phyloP scores from a whole-genome alignment of 306 rosid species.

The Geum urbanum region DNA sequence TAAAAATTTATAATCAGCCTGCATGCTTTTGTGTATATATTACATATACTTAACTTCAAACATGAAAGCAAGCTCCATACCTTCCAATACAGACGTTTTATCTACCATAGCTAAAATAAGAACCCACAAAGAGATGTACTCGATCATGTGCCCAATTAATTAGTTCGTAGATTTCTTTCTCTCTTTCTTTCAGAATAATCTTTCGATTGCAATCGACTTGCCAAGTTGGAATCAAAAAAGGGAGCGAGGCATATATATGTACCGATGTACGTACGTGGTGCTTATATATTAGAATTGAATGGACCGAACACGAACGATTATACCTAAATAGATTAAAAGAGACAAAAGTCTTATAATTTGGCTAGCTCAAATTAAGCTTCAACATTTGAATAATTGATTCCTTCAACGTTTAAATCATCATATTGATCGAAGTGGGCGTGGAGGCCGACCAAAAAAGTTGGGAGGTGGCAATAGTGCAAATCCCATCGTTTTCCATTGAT shows the following conservation, averaged over 20 bases:
- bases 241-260: too few relatives aligned
- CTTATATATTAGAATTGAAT: too few relatives aligned
- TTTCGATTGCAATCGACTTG: too few relatives aligned
- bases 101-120: constrained; percentile 24
- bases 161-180: too few relatives aligned
- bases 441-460: constrained; percentile 11
- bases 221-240: background rate
- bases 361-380: background rate
- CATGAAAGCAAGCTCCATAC: constrained; percentile 39
- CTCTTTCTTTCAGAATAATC: too few relatives aligned
- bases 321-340: background rate
- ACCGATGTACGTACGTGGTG: too few relatives aligned
- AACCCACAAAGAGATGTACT: too few relatives aligned
- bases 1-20: background rate
- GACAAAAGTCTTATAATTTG: background rate
- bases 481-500: constrained; percentile 1
- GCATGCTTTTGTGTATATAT: background rate
- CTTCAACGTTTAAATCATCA: constrained; percentile 5
- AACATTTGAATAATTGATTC: background rate
- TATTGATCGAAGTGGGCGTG: background rate
- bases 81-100: constrained; percentile 51
- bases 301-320: background rate
- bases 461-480: too few relatives aligned
- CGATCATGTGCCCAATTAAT: background rate
- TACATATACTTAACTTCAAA: constrained; percentile 2